Evolutionary conservation across 805 yeast genomes (phyloP).

Genomic region (Kazachstania kunashirensis): DNA sequence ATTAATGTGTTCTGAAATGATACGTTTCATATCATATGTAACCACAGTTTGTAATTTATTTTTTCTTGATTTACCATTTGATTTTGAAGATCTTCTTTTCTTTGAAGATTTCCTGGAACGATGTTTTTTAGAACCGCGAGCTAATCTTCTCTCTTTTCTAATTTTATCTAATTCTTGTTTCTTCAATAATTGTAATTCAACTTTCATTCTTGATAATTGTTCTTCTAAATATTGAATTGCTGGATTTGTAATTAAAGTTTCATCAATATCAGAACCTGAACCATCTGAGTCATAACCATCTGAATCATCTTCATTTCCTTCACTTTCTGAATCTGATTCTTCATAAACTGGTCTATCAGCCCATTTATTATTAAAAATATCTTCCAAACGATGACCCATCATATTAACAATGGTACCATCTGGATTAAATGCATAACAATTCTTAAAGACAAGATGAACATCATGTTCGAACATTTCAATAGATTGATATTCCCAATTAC

Average conservation of each 20-base stretch:
- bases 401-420: constrained; percentile 92
- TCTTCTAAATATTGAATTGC: constrained; percentile 84
- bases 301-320: constrained; percentile 32
- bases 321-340: constrained; percentile 37
- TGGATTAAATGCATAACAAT: constrained; percentile 89
- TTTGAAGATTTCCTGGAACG: constrained; percentile 15
- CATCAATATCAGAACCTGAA: constrained; percentile 52
- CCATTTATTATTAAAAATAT: constrained; percentile 82
- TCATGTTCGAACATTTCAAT: constrained; percentile 84
- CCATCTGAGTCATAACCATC: constrained; percentile 23
- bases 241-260: constrained; percentile 65
- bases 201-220: constrained; percentile 76
- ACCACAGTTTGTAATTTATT: constrained; percentile 36
- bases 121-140: constrained; percentile 25
- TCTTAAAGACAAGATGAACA: constrained; percentile 70
- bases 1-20: constrained; percentile 76
- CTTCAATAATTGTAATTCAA: constrained; percentile 74
- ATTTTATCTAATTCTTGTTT: constrained; percentile 61
- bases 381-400: constrained; percentile 91
- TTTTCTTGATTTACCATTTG: constrained; percentile 24
- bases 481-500: constrained; percentile 78
- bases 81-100: constrained; percentile 19
- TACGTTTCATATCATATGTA: constrained; percentile 94
- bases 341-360: constrained; percentile 69
- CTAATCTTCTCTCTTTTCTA: constrained; percentile 45